Base-by-base conservation (phyloP, 805 yeast species). In the Myxozyma geophila region DNA sequence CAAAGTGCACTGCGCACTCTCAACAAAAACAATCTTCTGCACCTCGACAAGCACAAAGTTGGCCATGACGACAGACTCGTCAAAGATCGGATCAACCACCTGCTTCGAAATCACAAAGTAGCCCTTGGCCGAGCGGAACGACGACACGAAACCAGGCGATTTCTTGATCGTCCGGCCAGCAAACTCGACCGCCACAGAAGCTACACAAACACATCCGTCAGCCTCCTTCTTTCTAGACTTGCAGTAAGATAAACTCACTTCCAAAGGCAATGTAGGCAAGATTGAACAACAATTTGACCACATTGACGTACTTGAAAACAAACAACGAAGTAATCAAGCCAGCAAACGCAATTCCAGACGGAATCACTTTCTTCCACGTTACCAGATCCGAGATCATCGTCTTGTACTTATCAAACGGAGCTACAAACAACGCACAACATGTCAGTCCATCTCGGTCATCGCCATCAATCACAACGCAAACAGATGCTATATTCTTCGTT, bases 11-110 rank as follows among this genome's bases (percentile, higher is more conserved):
- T 28, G 21, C n/a, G 52, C 23, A 41, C 47, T 54, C 63, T 66
- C 69, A 15, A 66, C 69, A 50, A 59, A 64, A 7, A 68, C 59
- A 10, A 66, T 52, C 56, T 55, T 50, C 59, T 66, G 69, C 10
- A 59, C 36, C 53, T 62, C 68, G n/a, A 64, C 60, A 10, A 66
- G 49, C 19, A 50, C 50, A 28, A 66, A 59, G 59, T 66, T 66
- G 17, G 57, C 40, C 15, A 66, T 35, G 2, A 35, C 53, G 19
- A 60, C n/a, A 46, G 41, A 8, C 47, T 59, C 68, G n/a, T 43
- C 58, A 43, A 66, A 37, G 41, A 54, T 1, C 12, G 69, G 69
- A 3, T 64, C 69, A 28, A 66, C 62, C 2, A 49, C 51, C 7
- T 15, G 33, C 59, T 60, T 62, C 17, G 67, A 60, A 35, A 66